Percentiles rank a stretch among this genome's conserved stretches.
These are phyloP conservation scores for Exophiala oligosperma DNA, from an alignment of 2,329 filamentous ascomycete genomes.

Conservation along the genomic window DNA sequence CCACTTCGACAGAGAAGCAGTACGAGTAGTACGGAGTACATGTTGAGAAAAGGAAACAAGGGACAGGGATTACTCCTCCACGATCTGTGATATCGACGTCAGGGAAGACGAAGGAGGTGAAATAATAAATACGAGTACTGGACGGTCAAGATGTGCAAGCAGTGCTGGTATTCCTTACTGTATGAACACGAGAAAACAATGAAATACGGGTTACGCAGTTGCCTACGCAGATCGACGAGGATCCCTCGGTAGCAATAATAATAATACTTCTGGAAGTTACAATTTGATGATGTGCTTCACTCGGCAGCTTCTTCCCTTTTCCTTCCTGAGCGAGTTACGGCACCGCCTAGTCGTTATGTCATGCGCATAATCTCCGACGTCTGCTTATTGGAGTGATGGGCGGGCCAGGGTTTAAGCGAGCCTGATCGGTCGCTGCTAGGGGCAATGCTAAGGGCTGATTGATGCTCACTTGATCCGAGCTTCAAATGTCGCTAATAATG, in stretches of 20 bases:
- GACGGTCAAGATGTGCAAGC: no score
- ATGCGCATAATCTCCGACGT: conserved; percentile 23
- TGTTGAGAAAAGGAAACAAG: no score
- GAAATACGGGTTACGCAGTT: not conserved
- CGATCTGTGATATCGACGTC: no score
- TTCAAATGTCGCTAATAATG: not conserved
- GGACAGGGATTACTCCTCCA: no score
- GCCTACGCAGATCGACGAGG: not conserved
- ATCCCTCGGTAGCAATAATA: not conserved
- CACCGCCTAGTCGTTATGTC: not conserved
- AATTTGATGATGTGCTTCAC: not conserved
- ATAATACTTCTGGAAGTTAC: not conserved
- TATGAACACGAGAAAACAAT: no score
- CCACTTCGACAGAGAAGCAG: no score
- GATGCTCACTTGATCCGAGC: not conserved
- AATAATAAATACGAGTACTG: no score
- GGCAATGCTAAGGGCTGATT: not conserved
- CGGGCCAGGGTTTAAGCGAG: conserved; percentile 12
- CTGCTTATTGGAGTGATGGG: conserved; percentile 13
- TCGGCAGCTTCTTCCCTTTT: not conserved
- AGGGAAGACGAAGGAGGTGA: no score
- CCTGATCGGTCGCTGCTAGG: not conserved
- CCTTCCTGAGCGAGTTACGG: not conserved
- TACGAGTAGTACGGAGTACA: no score
- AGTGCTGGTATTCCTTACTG: no score